Evolutionary conservation across 805 yeast genomes (phyloP).

Genomic region (Teunomyces funiuensis): DNA sequence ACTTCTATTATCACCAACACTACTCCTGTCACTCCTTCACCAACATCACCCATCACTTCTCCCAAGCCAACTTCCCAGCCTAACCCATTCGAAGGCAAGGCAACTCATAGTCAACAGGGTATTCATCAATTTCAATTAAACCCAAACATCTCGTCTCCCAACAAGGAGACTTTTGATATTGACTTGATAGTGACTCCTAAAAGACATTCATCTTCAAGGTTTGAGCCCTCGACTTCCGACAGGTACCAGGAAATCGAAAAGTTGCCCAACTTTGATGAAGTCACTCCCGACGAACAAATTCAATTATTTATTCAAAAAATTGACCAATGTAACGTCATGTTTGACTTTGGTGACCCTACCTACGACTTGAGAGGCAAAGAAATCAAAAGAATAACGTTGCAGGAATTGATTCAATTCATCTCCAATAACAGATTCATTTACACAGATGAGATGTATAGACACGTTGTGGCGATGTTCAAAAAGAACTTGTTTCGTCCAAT

Average conservation of each 20-base stretch:
- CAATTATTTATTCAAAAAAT: constrained; percentile 82
- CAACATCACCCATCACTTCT: constrained; percentile 24
- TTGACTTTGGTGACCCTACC: constrained; percentile 92
- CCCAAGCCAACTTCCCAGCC: constrained; percentile 9
- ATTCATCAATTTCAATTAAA: constrained; percentile 50
- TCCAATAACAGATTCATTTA: constrained; percentile 78
- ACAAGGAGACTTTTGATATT: constrained; percentile 66
- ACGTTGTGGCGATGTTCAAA: constrained; percentile 87
- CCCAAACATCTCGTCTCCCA: constrained; percentile 58
- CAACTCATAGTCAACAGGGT: constrained; percentile 10
- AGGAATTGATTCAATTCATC: constrained; percentile 86
- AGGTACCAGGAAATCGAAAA: constrained; percentile 53
- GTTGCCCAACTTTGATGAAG: constrained; percentile 86
- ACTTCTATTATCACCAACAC: constrained; percentile 8
- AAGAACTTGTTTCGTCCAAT: constrained; percentile 90
- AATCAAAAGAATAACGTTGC: constrained; percentile 79
- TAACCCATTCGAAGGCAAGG: constrained; percentile 11
- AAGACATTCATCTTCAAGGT: constrained; percentile 88
- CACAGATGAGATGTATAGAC: constrained; percentile 87
- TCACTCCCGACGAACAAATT: constrained; percentile 72
- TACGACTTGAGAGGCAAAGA: constrained; percentile 92
- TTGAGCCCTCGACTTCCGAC: constrained; percentile 64
- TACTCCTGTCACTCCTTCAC: constrained; percentile 20
- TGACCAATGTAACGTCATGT: constrained; percentile 91
- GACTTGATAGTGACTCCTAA: constrained; percentile 80